Conservation (phyloP, 768 basidiomycete species). For the Lentinula sp. region DNA sequence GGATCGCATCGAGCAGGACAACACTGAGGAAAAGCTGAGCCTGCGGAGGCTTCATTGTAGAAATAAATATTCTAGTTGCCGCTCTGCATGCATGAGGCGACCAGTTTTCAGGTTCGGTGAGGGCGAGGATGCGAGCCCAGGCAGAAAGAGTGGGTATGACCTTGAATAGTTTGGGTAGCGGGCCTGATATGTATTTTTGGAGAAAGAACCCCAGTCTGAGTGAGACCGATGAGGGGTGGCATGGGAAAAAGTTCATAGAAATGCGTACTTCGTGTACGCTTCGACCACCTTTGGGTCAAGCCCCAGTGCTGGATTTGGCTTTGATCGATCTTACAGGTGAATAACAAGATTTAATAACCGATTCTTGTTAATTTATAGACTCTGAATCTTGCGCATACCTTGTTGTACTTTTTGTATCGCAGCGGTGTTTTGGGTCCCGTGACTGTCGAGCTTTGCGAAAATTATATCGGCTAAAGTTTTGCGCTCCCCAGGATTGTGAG, state of each 20-base stretch:
- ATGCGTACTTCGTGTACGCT: conserved; percentile 81
- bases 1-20: conserved; percentile 82
- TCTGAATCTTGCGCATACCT: conserved; percentile 27
- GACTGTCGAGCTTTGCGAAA: conserved; percentile 78
- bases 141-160: conserved; percentile 92
- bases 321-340: conserved; percentile 34
- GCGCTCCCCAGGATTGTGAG: conserved; percentile 67
- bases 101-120: conserved; percentile 92
- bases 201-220: conserved; percentile 80
- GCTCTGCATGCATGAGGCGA: conserved; percentile 92
- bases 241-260: neutral
- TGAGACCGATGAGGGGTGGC: neutral
- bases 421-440: conserved; percentile 47
- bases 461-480: conserved; percentile 96
- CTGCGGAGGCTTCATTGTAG: conserved; percentile 93
- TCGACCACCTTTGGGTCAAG: conserved; percentile 91
- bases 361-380: no score
- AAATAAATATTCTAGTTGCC: conserved; percentile 92
- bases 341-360: neutral
- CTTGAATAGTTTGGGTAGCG: conserved; percentile 96
- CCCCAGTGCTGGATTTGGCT: conserved; percentile 78
- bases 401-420: conserved; percentile 56
- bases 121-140: conserved; percentile 93
- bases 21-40: conserved; percentile 90
- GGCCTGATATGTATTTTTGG: conserved; percentile 86